Conservation (phyloP, 306 rosid genomes). For the Medicago arabica region DNA sequence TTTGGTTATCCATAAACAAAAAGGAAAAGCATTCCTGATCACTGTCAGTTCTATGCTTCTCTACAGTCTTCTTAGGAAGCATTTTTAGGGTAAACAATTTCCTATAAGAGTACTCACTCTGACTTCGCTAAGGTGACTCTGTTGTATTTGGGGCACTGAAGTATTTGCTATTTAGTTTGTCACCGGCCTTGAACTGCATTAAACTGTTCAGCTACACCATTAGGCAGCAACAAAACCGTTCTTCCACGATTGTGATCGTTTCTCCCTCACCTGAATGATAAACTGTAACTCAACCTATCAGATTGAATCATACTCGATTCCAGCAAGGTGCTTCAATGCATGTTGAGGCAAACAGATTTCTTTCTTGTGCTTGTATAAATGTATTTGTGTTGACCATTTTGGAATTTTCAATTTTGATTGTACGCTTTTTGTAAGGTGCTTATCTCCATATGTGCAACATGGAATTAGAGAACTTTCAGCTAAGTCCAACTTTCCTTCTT, state of each 20-base stretch:
- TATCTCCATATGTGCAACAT: constrained; percentile 36
- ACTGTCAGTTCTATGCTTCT: constrained; percentile 1
- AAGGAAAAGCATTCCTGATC: neutral
- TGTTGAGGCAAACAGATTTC: constrained; percentile 66
- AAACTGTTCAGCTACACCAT: constrained; percentile 37
- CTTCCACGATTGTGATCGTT: constrained; percentile 37
- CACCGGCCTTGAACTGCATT: constrained; percentile 31
- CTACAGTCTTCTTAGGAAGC: neutral
- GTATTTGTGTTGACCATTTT: constrained; percentile 40
- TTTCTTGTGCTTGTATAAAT: constrained; percentile 42
- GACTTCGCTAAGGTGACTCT: neutral
- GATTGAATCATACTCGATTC: constrained; percentile 64
- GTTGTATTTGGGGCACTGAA: neutral
- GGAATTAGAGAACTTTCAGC: constrained; percentile 41
- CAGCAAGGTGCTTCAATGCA: constrained; percentile 83
- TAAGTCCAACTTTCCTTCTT: constrained; percentile 44
- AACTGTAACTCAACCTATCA: constrained; percentile 52
- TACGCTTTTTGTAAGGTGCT: constrained; percentile 44
- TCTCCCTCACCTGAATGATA: constrained; percentile 49
- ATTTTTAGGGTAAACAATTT: neutral
- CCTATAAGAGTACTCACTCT: neutral
- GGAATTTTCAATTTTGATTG: constrained; percentile 42
- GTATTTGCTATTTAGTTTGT: constrained; percentile 40
- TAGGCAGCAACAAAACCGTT: constrained; percentile 34
- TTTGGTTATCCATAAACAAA: no score